Evolutionary conservation across 371 early-diverging fungal species (phyloP).

Genomic region (Mucor circinelloides): DNA sequence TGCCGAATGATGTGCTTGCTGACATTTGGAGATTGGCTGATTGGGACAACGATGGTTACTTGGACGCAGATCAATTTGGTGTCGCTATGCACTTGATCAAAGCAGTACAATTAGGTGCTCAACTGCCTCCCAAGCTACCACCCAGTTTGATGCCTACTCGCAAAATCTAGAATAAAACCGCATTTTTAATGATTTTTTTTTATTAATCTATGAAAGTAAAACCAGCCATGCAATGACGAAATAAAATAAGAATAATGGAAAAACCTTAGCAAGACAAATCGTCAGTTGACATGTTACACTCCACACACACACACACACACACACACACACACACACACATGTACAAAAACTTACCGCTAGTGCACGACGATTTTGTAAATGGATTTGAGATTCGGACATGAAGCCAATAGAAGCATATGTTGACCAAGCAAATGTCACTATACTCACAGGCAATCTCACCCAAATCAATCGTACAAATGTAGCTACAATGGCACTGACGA

Average conservation of each 20-base stretch:
- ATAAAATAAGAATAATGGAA: conserved; percentile 92
- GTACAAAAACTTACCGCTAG: conserved; percentile 64
- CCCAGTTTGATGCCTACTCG: conserved; percentile 32
- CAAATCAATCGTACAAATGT: conserved; percentile 65
- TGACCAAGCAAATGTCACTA: conserved; percentile 80
- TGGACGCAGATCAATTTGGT: conserved; percentile 69
- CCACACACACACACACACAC: too few relatives aligned
- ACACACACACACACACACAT: neutral
- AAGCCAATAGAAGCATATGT: conserved; percentile 91
- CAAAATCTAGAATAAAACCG: conserved; percentile 25
- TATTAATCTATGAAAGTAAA: conserved; percentile 54
- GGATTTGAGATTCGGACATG: conserved; percentile 68
- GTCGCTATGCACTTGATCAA: conserved; percentile 66
- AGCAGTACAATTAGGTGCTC: conserved; percentile 50
- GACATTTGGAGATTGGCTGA: conserved; percentile 73
- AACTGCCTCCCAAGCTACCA: conserved; percentile 54
- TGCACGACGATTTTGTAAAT: conserved; percentile 76
- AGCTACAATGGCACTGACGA: conserved; percentile 71
- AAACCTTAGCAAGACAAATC: conserved; percentile 43
- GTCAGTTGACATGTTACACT: neutral
- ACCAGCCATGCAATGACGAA: conserved; percentile 93
- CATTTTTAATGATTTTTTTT: neutral
- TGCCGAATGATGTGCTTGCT: conserved; percentile 57
- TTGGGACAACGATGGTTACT: conserved; percentile 69
- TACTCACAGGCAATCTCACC: conserved; percentile 70